Conservation (phyloP, 2,329 filamentous ascomycete genomes). For the Diaporthe aspalathi region DNA sequence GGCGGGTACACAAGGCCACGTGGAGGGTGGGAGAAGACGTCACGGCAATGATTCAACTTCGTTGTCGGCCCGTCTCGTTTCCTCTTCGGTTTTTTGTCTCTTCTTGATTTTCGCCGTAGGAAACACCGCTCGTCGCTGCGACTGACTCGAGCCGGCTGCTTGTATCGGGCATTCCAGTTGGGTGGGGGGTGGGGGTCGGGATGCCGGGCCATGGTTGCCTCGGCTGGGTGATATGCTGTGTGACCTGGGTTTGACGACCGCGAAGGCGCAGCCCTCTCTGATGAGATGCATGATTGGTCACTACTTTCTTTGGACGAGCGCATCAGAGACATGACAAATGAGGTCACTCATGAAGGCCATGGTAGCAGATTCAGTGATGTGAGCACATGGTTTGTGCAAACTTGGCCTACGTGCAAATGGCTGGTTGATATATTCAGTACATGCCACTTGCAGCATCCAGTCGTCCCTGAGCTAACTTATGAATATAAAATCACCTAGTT, state of each 20-base stretch:
- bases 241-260: background rate
- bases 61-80: background rate
- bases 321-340: too few species aligned
- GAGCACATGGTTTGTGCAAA: too few species aligned
- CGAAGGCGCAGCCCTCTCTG: too few species aligned
- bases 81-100: too few species aligned
- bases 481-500: too few species aligned
- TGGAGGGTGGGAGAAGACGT: background rate
- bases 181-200: background rate
- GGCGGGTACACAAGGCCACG: background rate
- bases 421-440: too few species aligned
- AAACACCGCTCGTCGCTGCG: background rate
- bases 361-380: too few species aligned
- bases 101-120: background rate
- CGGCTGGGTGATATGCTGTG: background rate
- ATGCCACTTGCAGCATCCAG: too few species aligned
- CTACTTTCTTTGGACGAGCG: too few species aligned
- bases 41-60: conserved; percentile 3
- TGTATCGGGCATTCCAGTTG: background rate
- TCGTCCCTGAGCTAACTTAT: too few species aligned
- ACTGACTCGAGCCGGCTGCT: conserved; percentile 22
- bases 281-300: too few species aligned
- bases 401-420: too few species aligned
- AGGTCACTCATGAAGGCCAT: background rate
- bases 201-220: background rate